Conservation (phyloP, 805 yeast genomes). For the Limtongozyma cylindracea region DNA sequence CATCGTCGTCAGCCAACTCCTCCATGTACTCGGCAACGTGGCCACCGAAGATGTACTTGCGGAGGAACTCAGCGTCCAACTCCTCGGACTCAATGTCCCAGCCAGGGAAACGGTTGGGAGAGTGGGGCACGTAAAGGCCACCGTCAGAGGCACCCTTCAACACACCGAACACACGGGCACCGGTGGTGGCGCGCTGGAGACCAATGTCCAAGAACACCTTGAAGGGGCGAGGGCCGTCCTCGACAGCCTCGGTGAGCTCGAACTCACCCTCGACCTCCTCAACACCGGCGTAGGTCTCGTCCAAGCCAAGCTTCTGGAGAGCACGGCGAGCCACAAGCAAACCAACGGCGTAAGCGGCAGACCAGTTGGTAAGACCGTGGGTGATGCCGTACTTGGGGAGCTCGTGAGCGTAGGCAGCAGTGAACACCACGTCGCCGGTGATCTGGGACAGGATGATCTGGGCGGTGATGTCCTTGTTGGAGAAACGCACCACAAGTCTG, state of each 20-base stretch:
- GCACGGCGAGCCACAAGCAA: constrained; percentile 97
- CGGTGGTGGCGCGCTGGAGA: constrained; percentile 99
- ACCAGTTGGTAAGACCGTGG: constrained; percentile 99
- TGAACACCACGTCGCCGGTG: constrained; percentile 86
- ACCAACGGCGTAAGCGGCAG: constrained; percentile 99
- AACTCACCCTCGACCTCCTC: constrained; percentile 99
- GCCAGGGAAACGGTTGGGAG: constrained; percentile 99
- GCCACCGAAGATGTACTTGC: constrained; percentile 99
- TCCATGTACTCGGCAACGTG: constrained; percentile 99
- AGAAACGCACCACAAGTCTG: constrained; percentile 98
- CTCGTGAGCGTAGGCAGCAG: constrained; percentile 98
- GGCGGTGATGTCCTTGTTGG: constrained; percentile 98
- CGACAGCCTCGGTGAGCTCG: constrained; percentile 96
- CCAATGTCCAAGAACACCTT: constrained; percentile 98
- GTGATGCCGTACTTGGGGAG: constrained; percentile 92
- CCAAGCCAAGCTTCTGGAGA: constrained; percentile 89
- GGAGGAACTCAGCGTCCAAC: constrained; percentile 87
- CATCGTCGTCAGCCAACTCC: constrained; percentile 99
- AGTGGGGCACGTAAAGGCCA: constrained; percentile 98
- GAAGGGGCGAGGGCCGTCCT: constrained; percentile 99
- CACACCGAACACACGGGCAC: constrained; percentile 99
- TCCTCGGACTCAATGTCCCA: constrained; percentile 98
- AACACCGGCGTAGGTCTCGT: constrained; percentile 95
- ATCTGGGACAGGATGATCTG: constrained; percentile 93
- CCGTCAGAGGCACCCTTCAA: constrained; percentile 99